Conservation (phyloP, 768 basidiomycete genomes). For the Pleurotus platypus region DNA sequence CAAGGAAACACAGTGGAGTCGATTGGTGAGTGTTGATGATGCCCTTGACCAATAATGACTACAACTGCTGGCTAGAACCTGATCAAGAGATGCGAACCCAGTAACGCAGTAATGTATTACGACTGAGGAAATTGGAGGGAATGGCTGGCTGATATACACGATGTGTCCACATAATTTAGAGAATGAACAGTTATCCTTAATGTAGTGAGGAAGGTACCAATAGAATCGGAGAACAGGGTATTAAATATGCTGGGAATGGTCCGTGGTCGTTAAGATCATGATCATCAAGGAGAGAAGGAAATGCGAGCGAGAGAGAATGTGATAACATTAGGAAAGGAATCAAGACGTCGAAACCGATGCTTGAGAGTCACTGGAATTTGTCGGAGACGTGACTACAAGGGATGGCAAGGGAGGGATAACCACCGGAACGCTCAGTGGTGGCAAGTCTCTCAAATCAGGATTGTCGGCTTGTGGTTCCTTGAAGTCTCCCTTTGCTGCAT, state of each 20-base stretch:
- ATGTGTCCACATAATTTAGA: too few relatives aligned
- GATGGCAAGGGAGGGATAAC: conserved; percentile 2
- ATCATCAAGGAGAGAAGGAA: neutral
- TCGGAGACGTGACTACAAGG: conserved; percentile 10
- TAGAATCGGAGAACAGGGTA: conserved; percentile 21
- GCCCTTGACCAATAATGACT: neutral
- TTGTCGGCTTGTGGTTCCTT: neutral
- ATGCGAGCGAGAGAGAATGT: neutral
- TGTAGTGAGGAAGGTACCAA: conserved; percentile 20
- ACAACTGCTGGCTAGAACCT: conserved; percentile 24
- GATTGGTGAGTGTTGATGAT: conserved; percentile 14
- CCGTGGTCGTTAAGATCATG: conserved; percentile 3
- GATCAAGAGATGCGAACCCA: conserved; percentile 24
- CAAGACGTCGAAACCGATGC: neutral
- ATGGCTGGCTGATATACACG: too few relatives aligned
- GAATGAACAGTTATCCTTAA: too few relatives aligned
- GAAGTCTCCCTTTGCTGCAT: neutral
- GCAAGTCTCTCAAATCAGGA: conserved; percentile 18
- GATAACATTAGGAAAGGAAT: too few relatives aligned
- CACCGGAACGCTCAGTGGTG: neutral
- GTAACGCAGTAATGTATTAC: neutral
- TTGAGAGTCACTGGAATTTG: neutral
- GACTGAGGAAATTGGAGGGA: too few relatives aligned
- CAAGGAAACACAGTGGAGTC: conserved; percentile 15
- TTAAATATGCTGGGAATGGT: conserved; percentile 37